These are phyloP conservation scores for Aspergillus homomorphus DNA, from an alignment of 495 filamentous ascomycete species.

Conservation along the genomic window DNA sequence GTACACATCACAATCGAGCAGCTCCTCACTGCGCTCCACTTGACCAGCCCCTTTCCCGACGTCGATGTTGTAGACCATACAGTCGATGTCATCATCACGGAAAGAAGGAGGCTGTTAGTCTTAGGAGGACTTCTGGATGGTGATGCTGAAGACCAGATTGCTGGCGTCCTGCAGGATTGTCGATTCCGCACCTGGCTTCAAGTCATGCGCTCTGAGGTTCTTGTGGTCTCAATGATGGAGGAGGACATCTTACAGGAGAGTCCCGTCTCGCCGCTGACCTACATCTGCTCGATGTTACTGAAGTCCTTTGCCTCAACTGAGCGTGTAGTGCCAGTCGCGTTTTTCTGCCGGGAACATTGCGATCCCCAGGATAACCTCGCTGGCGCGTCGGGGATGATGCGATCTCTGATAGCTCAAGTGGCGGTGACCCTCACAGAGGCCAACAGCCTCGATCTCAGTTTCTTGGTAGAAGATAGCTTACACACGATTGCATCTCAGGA, in stretches of 20 bases:
- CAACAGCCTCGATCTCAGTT: background rate
- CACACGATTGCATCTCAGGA: background rate
- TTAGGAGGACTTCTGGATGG: background rate
- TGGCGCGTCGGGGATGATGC: background rate
- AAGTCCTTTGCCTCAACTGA: background rate
- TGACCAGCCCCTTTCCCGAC: background rate
- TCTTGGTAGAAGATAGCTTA: background rate
- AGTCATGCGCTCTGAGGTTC: background rate
- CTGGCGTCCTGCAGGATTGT: background rate
- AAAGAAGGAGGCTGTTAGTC: no score
- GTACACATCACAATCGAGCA: background rate
- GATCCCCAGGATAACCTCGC: background rate
- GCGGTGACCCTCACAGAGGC: background rate
- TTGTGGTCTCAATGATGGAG: background rate
- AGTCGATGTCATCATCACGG: no score
- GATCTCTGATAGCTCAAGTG: background rate
- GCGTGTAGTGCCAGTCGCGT: background rate
- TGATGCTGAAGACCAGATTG: background rate
- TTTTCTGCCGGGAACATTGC: background rate
- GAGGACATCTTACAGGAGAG: background rate
- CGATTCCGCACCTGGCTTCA: background rate
- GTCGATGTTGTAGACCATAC: no score
- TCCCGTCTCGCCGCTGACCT: background rate
- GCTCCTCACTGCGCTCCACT: background rate
- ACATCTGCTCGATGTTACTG: background rate